phyloP scores from a whole-genome alignment of 495 filamentous ascomycete species.

The Lasiosphaeriaceae sp. region DNA sequence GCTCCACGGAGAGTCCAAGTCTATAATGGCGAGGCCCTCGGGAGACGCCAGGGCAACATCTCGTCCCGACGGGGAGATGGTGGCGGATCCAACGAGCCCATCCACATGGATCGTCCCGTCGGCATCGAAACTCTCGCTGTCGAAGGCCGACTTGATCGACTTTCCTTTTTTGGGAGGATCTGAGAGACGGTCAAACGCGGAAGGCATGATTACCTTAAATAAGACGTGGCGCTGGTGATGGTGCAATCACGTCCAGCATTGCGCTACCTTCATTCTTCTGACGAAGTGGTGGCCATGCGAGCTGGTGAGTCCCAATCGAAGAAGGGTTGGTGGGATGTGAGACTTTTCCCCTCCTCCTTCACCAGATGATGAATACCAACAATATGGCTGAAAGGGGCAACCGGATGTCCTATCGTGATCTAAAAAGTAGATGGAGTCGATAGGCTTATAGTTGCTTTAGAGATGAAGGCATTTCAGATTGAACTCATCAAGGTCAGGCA shows the following conservation, averaged over 20 bases:
- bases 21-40: constrained; percentile 86
- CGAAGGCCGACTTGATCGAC: constrained; percentile 62
- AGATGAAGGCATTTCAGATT: too few relatives aligned
- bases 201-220: constrained; percentile 33
- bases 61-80: constrained; percentile 88
- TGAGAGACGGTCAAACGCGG: constrained; percentile 32
- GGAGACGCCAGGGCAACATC: constrained; percentile 91
- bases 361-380: too few relatives aligned
- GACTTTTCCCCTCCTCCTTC: too few relatives aligned
- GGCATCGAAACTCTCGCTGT: constrained; percentile 82
- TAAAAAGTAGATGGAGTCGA: too few relatives aligned
- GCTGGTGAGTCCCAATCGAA: too few relatives aligned
- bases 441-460: too few relatives aligned
- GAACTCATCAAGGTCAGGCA: too few relatives aligned
- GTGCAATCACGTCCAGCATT: constrained; percentile 6
- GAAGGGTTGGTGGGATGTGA: too few relatives aligned
- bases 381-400: too few relatives aligned
- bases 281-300: too few relatives aligned
- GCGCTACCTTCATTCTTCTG: background rate
- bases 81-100: constrained; percentile 54
- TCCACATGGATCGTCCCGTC: constrained; percentile 82
- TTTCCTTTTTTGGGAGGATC: constrained; percentile 46
- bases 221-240: background rate
- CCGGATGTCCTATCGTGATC: background rate
- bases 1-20: constrained; percentile 86